These are phyloP conservation scores for Beauveria scarabaeidicola DNA, from an alignment of 2,329 filamentous ascomycete species.

Conservation along the genomic window DNA sequence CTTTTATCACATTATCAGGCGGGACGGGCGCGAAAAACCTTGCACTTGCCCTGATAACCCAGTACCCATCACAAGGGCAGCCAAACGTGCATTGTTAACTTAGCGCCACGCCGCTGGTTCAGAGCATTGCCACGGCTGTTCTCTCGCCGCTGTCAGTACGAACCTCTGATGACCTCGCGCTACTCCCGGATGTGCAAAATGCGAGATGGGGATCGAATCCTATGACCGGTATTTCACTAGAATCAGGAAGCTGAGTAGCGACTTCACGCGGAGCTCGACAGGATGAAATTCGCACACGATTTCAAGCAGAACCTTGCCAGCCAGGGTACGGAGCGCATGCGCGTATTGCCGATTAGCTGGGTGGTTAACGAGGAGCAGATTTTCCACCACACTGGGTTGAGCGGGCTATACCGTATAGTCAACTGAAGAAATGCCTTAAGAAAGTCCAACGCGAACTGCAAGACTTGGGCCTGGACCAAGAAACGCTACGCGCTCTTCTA, in stretches of 20 bases:
- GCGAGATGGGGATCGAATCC: not conserved
- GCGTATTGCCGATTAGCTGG: not conserved
- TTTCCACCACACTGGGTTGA: slow-evolving; percentile 67
- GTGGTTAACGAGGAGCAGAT: slow-evolving; percentile 28
- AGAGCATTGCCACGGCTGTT: not conserved
- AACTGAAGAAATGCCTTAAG: slow-evolving; percentile 85
- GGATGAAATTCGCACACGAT: slow-evolving; percentile 81
- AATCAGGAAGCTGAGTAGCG: not conserved
- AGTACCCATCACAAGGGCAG: not conserved
- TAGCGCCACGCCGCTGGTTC: slow-evolving; percentile 3
- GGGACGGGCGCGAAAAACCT: not conserved
- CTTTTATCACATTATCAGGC: not conserved
- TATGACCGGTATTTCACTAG: not conserved
- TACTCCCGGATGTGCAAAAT: slow-evolving; percentile 1
- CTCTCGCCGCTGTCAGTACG: not conserved
- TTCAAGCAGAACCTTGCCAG: slow-evolving; percentile 62
- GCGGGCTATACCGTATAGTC: slow-evolving; percentile 71
- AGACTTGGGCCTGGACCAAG: slow-evolving; percentile 61
- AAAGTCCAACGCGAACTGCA: slow-evolving; percentile 65
- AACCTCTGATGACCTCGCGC: not conserved
- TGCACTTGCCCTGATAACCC: too few species aligned
- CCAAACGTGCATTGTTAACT: not conserved
- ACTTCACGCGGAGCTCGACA: not conserved
- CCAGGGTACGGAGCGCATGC: slow-evolving; percentile 35
- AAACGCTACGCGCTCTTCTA: slow-evolving; percentile 59